Evolutionary conservation across 2,329 filamentous ascomycete genomes (phyloP).

Genomic region (Paraphaeosphaeria minitans): DNA sequence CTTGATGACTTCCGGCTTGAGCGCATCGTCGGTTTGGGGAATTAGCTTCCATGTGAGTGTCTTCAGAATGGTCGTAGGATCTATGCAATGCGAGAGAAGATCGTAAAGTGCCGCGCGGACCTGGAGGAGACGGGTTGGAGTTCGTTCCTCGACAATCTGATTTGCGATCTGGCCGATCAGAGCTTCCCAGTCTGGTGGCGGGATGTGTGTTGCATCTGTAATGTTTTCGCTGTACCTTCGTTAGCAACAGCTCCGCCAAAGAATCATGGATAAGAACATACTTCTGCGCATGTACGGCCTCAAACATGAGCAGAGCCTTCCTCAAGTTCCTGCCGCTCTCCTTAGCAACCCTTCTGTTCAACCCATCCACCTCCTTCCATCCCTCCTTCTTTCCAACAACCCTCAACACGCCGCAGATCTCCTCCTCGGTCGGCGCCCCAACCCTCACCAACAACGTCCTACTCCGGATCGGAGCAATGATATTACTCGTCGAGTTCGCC

Average conservation of each 20-base stretch:
- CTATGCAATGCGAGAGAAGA: slow-evolving; percentile 94
- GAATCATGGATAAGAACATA: slow-evolving; percentile 58
- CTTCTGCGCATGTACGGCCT: slow-evolving; percentile 97
- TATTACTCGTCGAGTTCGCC: slow-evolving; percentile 96
- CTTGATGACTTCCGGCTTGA: slow-evolving; percentile 90
- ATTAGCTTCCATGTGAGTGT: slow-evolving; percentile 94
- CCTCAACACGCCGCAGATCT: slow-evolving; percentile 79
- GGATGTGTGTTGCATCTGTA: slow-evolving; percentile 84
- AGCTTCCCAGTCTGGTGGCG: slow-evolving; percentile 95
- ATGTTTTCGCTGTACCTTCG: slow-evolving; percentile 75
- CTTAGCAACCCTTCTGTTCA: slow-evolving; percentile 84
- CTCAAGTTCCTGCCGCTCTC: slow-evolving; percentile 92
- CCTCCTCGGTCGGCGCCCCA: slow-evolving; percentile 80
- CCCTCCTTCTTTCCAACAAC: slow-evolving; percentile 77
- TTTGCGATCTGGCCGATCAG: slow-evolving; percentile 87
- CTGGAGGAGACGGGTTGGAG: slow-evolving; percentile 84
- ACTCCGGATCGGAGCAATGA: slow-evolving; percentile 96
- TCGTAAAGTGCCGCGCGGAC: slow-evolving; percentile 97
- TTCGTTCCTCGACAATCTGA: slow-evolving; percentile 91
- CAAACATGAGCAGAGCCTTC: slow-evolving; percentile 92
- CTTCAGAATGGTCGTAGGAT: slow-evolving; percentile 90
- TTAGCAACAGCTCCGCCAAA: slow-evolving; percentile 12
- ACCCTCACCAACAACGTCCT: slow-evolving; percentile 90
- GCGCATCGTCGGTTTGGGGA: slow-evolving; percentile 79
- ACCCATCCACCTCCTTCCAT: slow-evolving; percentile 74